Evolutionary conservation across 345 rosid species (phyloP).

Genomic region (Conringia planisiliqua): DNA sequence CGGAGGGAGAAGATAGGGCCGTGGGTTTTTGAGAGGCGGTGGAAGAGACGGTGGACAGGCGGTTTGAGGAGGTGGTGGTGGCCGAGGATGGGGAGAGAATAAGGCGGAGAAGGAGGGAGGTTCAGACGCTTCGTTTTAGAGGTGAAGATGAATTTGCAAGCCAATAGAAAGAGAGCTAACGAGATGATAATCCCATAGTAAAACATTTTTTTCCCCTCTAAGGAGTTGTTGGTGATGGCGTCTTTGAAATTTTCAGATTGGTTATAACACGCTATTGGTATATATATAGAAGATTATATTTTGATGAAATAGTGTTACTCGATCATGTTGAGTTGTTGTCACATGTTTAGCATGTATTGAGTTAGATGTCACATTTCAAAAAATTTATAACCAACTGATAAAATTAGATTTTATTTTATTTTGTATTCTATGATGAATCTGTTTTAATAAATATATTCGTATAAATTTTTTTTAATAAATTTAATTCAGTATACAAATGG

Average conservation of each 20-base stretch:
- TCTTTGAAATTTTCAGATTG: background rate
- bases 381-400: too few relatives aligned
- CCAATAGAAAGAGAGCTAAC: conserved; percentile 18
- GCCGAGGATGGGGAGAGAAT: conserved; percentile 51
- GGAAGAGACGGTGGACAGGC: conserved; percentile 37
- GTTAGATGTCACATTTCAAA: too few relatives aligned
- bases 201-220: background rate
- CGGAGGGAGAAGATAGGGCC: conserved; percentile 47
- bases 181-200: conserved; percentile 19
- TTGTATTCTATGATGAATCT: too few relatives aligned
- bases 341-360: too few relatives aligned
- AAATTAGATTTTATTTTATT: too few relatives aligned
- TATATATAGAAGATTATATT: background rate
- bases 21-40: conserved; percentile 23
- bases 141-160: conserved; percentile 18
- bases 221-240: background rate
- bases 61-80: conserved; percentile 45
- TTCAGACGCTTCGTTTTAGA: conserved; percentile 6
- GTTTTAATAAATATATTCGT: too few relatives aligned
- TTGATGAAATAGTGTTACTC: background rate
- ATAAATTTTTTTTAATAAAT: too few relatives aligned
- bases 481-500: too few relatives aligned
- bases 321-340: too few relatives aligned
- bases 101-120: conserved; percentile 44
- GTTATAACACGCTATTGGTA: too few relatives aligned